These are phyloP conservation scores for Croton laevigatus DNA, from an alignment of 441 rosid species.

Conservation along the genomic window DNA sequence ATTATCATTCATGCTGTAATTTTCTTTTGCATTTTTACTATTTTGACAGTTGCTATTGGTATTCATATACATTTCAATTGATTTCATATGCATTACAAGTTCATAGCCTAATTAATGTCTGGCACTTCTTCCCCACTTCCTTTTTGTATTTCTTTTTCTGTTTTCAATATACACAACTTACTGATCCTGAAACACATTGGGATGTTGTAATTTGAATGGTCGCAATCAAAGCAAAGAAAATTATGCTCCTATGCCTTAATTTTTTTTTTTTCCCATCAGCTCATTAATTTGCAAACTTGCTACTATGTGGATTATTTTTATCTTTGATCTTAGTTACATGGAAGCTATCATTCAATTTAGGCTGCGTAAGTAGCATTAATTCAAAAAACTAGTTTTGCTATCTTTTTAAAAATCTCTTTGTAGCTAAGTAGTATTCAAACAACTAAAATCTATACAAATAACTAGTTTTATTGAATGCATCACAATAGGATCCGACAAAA, in stretches of 20 bases:
- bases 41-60: conserved; percentile 73
- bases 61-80: conserved; percentile 57
- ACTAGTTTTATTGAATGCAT: too few species aligned
- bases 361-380: too few species aligned
- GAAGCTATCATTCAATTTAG: too few species aligned
- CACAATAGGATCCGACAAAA: too few species aligned
- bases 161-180: background rate
- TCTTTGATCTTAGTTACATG: too few species aligned
- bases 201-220: background rate
- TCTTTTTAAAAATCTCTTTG: too few species aligned
- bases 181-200: background rate
- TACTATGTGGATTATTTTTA: too few species aligned
- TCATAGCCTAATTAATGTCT: background rate
- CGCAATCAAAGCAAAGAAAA: background rate
- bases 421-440: too few species aligned
- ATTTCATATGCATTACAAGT: background rate
- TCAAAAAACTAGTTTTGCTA: too few species aligned
- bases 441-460: too few species aligned
- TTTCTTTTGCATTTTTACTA: conserved; percentile 70
- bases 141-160: background rate
- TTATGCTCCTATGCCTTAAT: background rate
- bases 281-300: too few species aligned
- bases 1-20: conserved; percentile 77
- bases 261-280: too few species aligned
- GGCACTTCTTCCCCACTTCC: background rate